phyloP scores from a whole-genome alignment of 345 rosid genomes.

The Tarenaya hassleriana region DNA sequence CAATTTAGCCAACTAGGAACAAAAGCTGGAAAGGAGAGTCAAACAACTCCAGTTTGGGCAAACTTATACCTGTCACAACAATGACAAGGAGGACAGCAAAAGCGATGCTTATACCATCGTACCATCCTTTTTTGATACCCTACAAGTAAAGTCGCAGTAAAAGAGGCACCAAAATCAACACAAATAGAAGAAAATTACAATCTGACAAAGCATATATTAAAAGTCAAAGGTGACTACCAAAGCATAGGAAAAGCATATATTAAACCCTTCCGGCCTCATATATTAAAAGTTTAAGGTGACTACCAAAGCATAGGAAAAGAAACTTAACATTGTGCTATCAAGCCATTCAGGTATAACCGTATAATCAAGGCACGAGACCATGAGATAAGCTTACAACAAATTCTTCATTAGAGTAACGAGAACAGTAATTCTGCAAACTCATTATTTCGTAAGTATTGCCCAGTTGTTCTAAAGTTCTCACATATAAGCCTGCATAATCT shows the following conservation, averaged over 20 bases:
- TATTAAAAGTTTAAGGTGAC: slow-evolving; percentile 6
- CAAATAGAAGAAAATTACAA: neutral
- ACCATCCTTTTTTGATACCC: slow-evolving; percentile 94
- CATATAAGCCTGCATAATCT: too few species aligned
- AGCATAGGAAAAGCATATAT: slow-evolving; percentile 7
- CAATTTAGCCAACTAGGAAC: slow-evolving; percentile 7
- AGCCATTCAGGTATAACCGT: slow-evolving; percentile 11
- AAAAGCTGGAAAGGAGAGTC: slow-evolving; percentile 7
- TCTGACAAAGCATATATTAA: neutral
- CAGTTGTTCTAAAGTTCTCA: slow-evolving; percentile 8
- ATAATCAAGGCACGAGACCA: slow-evolving; percentile 7
- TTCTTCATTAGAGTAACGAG: neutral
- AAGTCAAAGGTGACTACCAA: too few species aligned
- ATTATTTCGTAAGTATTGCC: neutral
- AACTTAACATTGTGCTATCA: neutral
- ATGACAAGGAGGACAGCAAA: slow-evolving; percentile 93
- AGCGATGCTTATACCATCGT: slow-evolving; percentile 94
- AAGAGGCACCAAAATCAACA: slow-evolving; percentile 20
- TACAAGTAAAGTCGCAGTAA: slow-evolving; percentile 20
- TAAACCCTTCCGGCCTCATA: slow-evolving; percentile 12
- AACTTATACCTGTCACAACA: slow-evolving; percentile 71
- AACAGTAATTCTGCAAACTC: neutral
- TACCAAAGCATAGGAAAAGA: slow-evolving; percentile 1
- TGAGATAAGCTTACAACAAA: slow-evolving; percentile 2
- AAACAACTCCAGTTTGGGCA: slow-evolving; percentile 9